Conservation (phyloP, 1,284 basidiomycete genomes). For the Rhizoctonia solani region DNA sequence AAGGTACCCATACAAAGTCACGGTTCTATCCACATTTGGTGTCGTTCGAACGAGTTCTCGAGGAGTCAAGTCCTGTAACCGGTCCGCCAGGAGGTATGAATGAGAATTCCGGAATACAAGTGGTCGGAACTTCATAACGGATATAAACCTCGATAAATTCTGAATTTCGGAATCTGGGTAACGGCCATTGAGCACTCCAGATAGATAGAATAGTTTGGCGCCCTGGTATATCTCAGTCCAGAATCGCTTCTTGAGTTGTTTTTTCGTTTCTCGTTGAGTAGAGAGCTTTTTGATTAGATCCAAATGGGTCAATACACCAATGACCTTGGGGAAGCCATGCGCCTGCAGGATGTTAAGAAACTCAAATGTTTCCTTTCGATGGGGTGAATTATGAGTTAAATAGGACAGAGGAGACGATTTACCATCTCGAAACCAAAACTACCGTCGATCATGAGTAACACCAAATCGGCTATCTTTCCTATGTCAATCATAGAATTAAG, state of each 20-base stretch:
- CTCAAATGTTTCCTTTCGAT: conserved; percentile 93
- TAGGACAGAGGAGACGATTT: conserved; percentile 41
- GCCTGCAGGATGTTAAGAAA: conserved; percentile 96
- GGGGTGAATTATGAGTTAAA: not conserved
- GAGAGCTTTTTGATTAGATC: conserved; percentile 95
- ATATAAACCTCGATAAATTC: conserved; percentile 94
- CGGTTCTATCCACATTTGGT: conserved; percentile 86
- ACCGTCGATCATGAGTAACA: conserved; percentile 96
- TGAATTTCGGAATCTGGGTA: conserved; percentile 98
- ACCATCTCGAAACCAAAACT: conserved; percentile 99
- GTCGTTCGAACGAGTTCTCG: conserved; percentile 81
- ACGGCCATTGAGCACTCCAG: conserved; percentile 95
- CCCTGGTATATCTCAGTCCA: conserved; percentile 99
- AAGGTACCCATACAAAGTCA: conserved; percentile 95
- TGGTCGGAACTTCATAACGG: conserved; percentile 98
- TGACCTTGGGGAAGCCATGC: conserved; percentile 98
- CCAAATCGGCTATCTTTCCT: conserved; percentile 94
- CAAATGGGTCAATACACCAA: conserved; percentile 93
- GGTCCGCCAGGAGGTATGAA: conserved; percentile 95
- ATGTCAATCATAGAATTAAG: conserved; percentile 98
- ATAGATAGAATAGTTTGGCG: conserved; percentile 97
- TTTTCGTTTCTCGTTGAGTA: conserved; percentile 89
- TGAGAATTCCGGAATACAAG: conserved; percentile 95
- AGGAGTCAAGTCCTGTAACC: conserved; percentile 93
- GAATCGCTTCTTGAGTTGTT: conserved; percentile 96